Evolutionary conservation across 192 early-diverging fungal species (phyloP).

Genomic region (Mortierella claussenii): DNA sequence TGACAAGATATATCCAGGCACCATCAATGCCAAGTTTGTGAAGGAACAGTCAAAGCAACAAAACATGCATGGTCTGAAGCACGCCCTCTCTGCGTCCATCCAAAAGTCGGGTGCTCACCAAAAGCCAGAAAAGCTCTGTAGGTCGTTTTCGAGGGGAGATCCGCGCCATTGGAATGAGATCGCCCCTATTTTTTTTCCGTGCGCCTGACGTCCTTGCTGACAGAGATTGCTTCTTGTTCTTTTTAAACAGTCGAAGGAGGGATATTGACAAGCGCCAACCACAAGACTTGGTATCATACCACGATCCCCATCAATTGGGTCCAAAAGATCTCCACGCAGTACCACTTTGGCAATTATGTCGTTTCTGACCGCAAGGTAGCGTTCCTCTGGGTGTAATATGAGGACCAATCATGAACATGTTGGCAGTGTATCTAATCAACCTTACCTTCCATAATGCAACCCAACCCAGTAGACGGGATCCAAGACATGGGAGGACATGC

Average conservation of each 20-base stretch:
- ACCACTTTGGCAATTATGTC: conserved; percentile 58
- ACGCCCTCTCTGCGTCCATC: conserved; percentile 31
- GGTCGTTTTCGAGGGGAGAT: too few species aligned
- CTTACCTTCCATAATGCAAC: too few species aligned
- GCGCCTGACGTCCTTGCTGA: neutral
- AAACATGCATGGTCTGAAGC: conserved; percentile 25
- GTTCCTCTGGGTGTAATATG: too few species aligned
- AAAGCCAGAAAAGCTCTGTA: conserved; percentile 22
- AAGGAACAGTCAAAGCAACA: conserved; percentile 27
- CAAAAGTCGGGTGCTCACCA: conserved; percentile 25
- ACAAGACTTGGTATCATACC: conserved; percentile 45
- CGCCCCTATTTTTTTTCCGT: neutral
- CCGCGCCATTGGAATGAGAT: neutral
- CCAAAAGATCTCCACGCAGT: conserved; percentile 54
- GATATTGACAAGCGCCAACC: conserved; percentile 48
- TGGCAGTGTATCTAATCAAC: too few species aligned
- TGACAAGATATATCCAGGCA: conserved; percentile 17
- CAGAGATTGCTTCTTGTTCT: neutral
- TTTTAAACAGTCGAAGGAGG: conserved; percentile 36
- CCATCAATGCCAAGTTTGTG: conserved; percentile 43
- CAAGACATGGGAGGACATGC: conserved; percentile 62
- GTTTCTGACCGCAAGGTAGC: conserved; percentile 49
- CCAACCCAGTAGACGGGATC: conserved; percentile 53
- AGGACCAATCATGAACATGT: too few species aligned
- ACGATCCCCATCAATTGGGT: conserved; percentile 52